These are phyloP conservation scores for Ustilaginoidea virens DNA, from an alignment of 2,329 filamentous ascomycete genomes.

Conservation along the genomic window DNA sequence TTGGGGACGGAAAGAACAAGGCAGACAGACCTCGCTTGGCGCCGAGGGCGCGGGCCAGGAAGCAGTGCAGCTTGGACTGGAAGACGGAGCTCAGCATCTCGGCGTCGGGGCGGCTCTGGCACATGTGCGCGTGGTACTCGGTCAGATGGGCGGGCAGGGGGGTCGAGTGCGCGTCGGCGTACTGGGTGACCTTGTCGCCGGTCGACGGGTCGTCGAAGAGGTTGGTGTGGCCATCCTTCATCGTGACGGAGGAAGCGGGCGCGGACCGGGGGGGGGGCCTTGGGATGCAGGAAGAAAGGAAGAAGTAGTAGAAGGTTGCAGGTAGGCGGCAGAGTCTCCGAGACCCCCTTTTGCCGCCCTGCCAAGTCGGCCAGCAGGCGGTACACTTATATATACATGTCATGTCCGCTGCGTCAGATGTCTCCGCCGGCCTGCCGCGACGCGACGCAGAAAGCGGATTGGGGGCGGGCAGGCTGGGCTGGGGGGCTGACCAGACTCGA, in stretches of 20 bases:
- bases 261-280: too few relatives aligned
- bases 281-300: neutral
- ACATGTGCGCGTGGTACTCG: slow-evolving; percentile 22
- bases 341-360: too few relatives aligned
- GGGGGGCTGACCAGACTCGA: too few relatives aligned
- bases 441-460: too few relatives aligned
- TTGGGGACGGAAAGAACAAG: neutral
- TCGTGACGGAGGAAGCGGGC: slow-evolving; percentile 12
- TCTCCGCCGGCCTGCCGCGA: too few relatives aligned
- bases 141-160: slow-evolving; percentile 25
- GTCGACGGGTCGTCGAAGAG: slow-evolving; percentile 28
- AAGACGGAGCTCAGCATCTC: slow-evolving; percentile 26
- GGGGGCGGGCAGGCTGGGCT: too few relatives aligned
- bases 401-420: too few relatives aligned
- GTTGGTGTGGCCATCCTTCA: slow-evolving; percentile 22
- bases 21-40: slow-evolving; percentile 21
- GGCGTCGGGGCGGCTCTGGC: slow-evolving; percentile 12
- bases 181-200: slow-evolving; percentile 24
- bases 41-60: slow-evolving; percentile 24
- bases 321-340: too few relatives aligned
- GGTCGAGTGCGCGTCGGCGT: slow-evolving; percentile 26
- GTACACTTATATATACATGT: too few relatives aligned
- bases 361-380: too few relatives aligned
- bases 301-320: too few relatives aligned
- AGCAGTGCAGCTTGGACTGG: slow-evolving; percentile 24